phyloP scores from a whole-genome alignment of 2,329 filamentous ascomycete species.

The Knoxdaviesia capensis region DNA sequence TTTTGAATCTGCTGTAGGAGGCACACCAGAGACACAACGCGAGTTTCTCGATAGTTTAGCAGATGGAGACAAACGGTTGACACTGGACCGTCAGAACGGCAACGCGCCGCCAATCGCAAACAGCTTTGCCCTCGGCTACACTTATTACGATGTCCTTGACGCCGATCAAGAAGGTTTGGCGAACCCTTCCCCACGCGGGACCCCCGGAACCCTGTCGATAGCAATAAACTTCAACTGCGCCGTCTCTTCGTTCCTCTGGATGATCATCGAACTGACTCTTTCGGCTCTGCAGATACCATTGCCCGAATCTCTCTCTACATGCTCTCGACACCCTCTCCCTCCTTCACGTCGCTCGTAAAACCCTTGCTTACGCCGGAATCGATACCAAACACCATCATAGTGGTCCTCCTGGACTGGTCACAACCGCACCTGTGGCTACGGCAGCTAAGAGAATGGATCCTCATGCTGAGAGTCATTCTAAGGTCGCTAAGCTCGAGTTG shows the following conservation, averaged over 20 bases:
- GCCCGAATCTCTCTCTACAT: slow-evolving; percentile 80
- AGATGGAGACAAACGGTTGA: slow-evolving; percentile 29
- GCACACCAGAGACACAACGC: slow-evolving; percentile 62
- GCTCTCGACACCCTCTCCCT: slow-evolving; percentile 63
- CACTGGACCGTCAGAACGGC: slow-evolving; percentile 30
- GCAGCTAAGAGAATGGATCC: slow-evolving; percentile 75
- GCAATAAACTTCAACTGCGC: neutral
- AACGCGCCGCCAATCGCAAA: slow-evolving; percentile 69
- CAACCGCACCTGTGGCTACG: slow-evolving; percentile 85
- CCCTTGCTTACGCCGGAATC: slow-evolving; percentile 70
- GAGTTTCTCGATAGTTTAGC: slow-evolving; percentile 57
- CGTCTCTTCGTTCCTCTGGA: neutral
- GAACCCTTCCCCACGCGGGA: neutral
- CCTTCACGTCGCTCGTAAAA: slow-evolving; percentile 65
- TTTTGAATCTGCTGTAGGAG: slow-evolving; percentile 30
- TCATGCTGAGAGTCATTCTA: slow-evolving; percentile 60
- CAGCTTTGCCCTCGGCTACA: slow-evolving; percentile 81
- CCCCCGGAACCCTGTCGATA: neutral
- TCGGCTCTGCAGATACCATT: slow-evolving; percentile 47
- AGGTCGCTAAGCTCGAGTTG: slow-evolving; percentile 54
- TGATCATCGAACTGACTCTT: too few relatives aligned
- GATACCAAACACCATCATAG: slow-evolving; percentile 69
- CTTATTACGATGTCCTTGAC: slow-evolving; percentile 85
- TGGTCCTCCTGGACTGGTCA: slow-evolving; percentile 89
- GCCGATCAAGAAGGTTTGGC: slow-evolving; percentile 70